Base-by-base conservation (phyloP, 345 rosid species). In the Eucalyptus caleyi region DNA sequence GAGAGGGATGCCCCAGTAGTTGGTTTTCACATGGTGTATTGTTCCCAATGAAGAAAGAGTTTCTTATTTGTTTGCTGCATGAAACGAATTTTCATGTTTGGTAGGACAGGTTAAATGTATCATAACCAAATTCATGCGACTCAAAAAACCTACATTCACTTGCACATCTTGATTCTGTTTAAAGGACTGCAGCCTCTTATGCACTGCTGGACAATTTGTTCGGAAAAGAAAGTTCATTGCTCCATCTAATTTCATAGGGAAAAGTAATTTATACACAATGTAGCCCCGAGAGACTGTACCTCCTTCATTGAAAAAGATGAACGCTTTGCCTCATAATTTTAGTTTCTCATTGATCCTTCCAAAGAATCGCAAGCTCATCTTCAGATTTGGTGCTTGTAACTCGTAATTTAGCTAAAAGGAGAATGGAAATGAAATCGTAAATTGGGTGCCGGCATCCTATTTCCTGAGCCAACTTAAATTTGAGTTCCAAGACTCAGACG, bases 361-460 rank as follows among this genome's bases (percentile, higher is more conserved):
- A 77, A 21, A 4, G 83, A 6, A 21, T 37, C 4, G 9, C 83
- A 0, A 37, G 83, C 2, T 10, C 40, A 34, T 19, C 2, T 9
- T 3, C 1, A 0, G 26, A 37, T 9, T 77, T 6, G 15, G 16
- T 34, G 30, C 27, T 21, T 11, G 83, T 72, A 6, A 21, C 82
- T 9, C 0, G 82, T 21, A 37, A 37, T 21, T 37, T 77, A 19
- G 83, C 47, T 1, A 37, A 19, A 77, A 37, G 47, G 47, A 37
- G 83, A 0, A 72, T 1, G 82, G 26, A 0, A 34, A 72, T 34
- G 9, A 37, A 2, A 2, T 72, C 26, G 44, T 72, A 5, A 69
- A 5, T 72, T 18, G 81, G 81, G 24, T 9, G 21, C 5, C 26
- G 0, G 24, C 44, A 16, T 34, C 14, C 19, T 0, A 72, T 18